These are phyloP conservation scores for Ambrosia artemisiifolia DNA, from an alignment of 129 eudicot genomes.

Conservation along the genomic window DNA sequence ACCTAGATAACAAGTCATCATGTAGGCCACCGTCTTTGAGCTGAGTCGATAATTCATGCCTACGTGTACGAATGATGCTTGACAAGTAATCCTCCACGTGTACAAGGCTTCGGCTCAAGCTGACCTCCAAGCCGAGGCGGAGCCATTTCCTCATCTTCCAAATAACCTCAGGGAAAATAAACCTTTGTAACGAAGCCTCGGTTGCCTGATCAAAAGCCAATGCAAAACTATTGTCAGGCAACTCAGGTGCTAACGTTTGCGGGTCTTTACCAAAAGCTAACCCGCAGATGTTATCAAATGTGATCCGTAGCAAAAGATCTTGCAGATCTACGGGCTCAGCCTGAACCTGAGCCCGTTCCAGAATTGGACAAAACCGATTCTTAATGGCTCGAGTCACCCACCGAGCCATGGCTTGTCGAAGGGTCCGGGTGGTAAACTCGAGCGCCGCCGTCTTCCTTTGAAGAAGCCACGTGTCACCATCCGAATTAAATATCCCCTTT, in stretches of 20 bases:
- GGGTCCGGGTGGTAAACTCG: slow-evolving; percentile 81
- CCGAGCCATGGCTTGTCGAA: slow-evolving; percentile 88
- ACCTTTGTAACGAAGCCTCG: slow-evolving; percentile 74
- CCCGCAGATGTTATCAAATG: slow-evolving; percentile 83
- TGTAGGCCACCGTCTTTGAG: slow-evolving; percentile 49
- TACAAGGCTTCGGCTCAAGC: slow-evolving; percentile 75
- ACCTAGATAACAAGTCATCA: slow-evolving; percentile 87
- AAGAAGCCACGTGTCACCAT: slow-evolving; percentile 84
- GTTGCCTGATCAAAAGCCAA: slow-evolving; percentile 84
- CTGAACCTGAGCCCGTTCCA: slow-evolving; percentile 50
- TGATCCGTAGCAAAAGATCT: slow-evolving; percentile 72
- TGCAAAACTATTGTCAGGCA: slow-evolving; percentile 75
- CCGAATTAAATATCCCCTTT: slow-evolving; percentile 79
- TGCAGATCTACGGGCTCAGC: slow-evolving; percentile 70
- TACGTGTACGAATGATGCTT: slow-evolving; percentile 63
- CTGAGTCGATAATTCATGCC: slow-evolving; percentile 63
- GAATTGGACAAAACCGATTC: slow-evolving; percentile 62
- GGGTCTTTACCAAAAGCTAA: slow-evolving; percentile 86
- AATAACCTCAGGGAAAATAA: slow-evolving; percentile 60
- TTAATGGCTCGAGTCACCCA: slow-evolving; percentile 88
- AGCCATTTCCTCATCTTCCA: slow-evolving; percentile 83
- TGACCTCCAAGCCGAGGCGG: slow-evolving; percentile 77
- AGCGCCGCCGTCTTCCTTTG: slow-evolving; percentile 89
- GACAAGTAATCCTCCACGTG: slow-evolving; percentile 78
- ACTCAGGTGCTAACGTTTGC: slow-evolving; percentile 60